Base-by-base conservation (phyloP, 139 green algal species). In the Asterochloris erici region DNA sequence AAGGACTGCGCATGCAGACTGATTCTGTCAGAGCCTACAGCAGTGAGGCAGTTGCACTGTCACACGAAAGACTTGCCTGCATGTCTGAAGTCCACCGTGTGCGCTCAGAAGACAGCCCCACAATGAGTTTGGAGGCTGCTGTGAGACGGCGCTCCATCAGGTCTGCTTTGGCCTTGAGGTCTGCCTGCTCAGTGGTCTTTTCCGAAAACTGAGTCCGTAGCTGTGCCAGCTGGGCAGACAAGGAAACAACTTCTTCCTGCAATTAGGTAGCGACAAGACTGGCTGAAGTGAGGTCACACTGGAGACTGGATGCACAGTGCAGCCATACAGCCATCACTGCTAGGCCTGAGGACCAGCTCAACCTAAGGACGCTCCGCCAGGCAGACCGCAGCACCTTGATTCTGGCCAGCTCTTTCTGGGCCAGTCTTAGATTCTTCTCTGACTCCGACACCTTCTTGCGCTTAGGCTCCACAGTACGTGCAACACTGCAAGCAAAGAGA, bases 61-160 rank as follows among this genome's bases (percentile, higher is more conserved):
- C 21, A 54, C 29, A 27, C 21, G 38, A 14, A 23, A 11, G 15
- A 14, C 24, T 27, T 75, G 79, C 79, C 74, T 86, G 68, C 66
- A 97, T 93, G 79, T 98, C 94, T 26, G 63, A 77, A 12, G 85
- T 93, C 94, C 94, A 98, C 73, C 94, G 89, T 24, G 81, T 85
- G 26, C 91, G 88, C 90, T 98, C 94, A 47, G 84, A 91, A 19
- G 82, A 86, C 38, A 97, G 88, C 63, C 93, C 93, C 38, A 86
- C 87, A 68, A 97, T 95, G 71, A 97, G 89, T 28, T 85, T 87
- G n/a, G 87, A 92, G 10, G 94, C 94, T 17, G 94, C 92, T 15
- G 88, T 69, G 24, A 98, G 87, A 26, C 94, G 91, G 6, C 92
- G 86, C 87, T 95, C 91, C 94, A 98, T 98, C 9, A 95, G 82